Evolutionary conservation across 1,284 basidiomycete species (phyloP), one percentile per base, ranked within the genome.

Genomic region (Ceratobasidium sp.): DNA sequence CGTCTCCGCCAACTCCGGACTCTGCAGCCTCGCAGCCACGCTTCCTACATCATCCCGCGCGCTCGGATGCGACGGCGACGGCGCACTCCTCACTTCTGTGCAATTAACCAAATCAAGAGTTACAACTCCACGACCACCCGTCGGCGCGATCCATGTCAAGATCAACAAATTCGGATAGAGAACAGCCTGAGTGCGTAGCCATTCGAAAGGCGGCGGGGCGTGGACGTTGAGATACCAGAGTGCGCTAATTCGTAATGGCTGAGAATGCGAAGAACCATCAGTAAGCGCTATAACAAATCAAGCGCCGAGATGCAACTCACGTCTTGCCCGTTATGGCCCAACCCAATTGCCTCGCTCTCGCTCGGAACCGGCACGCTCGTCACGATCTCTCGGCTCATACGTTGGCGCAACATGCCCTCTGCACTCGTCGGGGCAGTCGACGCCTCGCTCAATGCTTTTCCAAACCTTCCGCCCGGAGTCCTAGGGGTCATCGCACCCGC

Each of bases 201-300:
- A 97, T 56, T 89, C 86, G 84, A 92, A 97, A 33, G 33, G 92
- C 13, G 92, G 91, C 1, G 89, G 85, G 0, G 90, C 91, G 83
- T 97, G 95, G 0, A 97, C 95, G 79, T 97, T 96, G 72, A 97
- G 89, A 83, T 96, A 97, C 92, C 94, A 97, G 0, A 97, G 86
- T 18, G 91, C 87, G 15, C 96, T 95, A 55, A 95, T 92, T 77
- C 93, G 91, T 10, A 95, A 86, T 1, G 95, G 94, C 96, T 97
- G 81, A 20, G 80, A 69, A 49, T 49, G 46, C 33, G 23, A 81
- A 80, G 20, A 56, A 28, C 61, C 33, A 64, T 79, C 63, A 80
- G 80, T 40, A 69, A 75, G 55, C 46, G 53, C 63, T 51, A 49
- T 49, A 18, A 55, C 13, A 60, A n/a, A 7, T 18, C 46, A 66